Evolutionary conservation across 2,329 filamentous ascomycete species (phyloP), one percentile per base, ranked within the genome.

Genomic region (Tothia fuscella): DNA sequence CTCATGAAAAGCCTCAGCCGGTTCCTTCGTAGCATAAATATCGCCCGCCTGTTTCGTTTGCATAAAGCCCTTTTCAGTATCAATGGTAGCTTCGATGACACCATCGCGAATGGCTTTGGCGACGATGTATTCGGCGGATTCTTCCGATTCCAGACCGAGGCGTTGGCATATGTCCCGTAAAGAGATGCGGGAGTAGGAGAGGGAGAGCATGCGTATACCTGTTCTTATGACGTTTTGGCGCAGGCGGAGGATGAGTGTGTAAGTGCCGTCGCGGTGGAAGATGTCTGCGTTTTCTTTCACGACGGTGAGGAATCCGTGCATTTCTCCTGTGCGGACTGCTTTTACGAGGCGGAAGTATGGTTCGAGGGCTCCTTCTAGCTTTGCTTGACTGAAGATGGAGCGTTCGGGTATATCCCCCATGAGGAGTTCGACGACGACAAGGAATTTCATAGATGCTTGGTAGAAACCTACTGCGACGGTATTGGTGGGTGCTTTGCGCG

Each of bases 181-280:
- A 1, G 89, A 95, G 56, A 98, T 98, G 48, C 89, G 84, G 46
- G 89, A 94, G 69, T 98, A 98, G 16, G 88, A 94, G 49, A 98
- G 71, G 30, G 89, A 96, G 77, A 98, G 93, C 87, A 96, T 95
- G 52, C 91, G 86, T 49, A 98, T 94, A 50, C 91, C 91, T 3
- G 91, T 98, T 72, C 94, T 94, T 76, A 98, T 96, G 57, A 98
- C 91, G 58, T 98, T 98, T 65, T 98, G 91, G 53, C 91, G 80
- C 47, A 98, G 73, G 48, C 91, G 88, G 48, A 96, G 74, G 53
- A 96, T 93, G 44, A 98, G 72, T 9, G 88, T 93, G 68, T 96
- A 96, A 16, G 89, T 96, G 44, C 85, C 85, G 59, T 98, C 91
- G 50, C 82, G 81, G 56, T 86, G 82, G 78, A 96, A 98, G 9